Base-by-base conservation (phyloP, 768 basidiomycete species). In the Piloderma croceum region DNA sequence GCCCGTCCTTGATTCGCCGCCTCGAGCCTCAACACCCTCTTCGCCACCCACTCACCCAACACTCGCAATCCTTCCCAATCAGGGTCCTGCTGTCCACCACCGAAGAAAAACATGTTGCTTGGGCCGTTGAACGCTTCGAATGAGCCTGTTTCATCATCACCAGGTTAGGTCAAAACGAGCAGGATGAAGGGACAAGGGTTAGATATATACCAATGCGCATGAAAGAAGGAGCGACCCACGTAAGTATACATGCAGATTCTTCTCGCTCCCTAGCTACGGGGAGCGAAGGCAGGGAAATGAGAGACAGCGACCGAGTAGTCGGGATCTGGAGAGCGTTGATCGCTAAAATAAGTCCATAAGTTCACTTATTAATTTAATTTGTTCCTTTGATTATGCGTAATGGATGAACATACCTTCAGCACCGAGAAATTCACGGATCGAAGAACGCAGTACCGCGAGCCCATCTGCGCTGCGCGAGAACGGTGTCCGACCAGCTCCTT, bases 121-220 rank as follows among this genome's bases (percentile, higher is more conserved):
- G 83, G 81, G 3, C 84, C 83, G 46, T 83, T 90, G 32, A 92
- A 63, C 0, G 90, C 85, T 58, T 96, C 85, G 50, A 96, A 94
- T 42, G 76, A 81, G 22, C n/a, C n/a, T n/a, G n/a, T n/a, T n/a
- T n/a, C n/a, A n/a, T n/a, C n/a, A n/a, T n/a, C n/a, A n/a, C n/a
- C n/a, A n/a, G n/a, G n/a, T n/a, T n/a, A n/a, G n/a, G n/a, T n/a
- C n/a, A n/a, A n/a, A n/a, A n/a, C n/a, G n/a, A n/a, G n/a, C n/a
- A n/a, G n/a, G n/a, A n/a, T n/a, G n/a, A n/a, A n/a, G n/a, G n/a
- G n/a, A n/a, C n/a, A n/a, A n/a, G n/a, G n/a, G n/a, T n/a, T n/a
- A n/a, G n/a, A n/a, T n/a, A n/a, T n/a, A n/a, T n/a, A n/a, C 96
- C 96, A 39, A 98, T 85, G 24, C 94, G 85, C 34, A 98, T 67